phyloP scores from a whole-genome alignment of 2,329 filamentous ascomycete genomes.

The Fusarium sp. region DNA sequence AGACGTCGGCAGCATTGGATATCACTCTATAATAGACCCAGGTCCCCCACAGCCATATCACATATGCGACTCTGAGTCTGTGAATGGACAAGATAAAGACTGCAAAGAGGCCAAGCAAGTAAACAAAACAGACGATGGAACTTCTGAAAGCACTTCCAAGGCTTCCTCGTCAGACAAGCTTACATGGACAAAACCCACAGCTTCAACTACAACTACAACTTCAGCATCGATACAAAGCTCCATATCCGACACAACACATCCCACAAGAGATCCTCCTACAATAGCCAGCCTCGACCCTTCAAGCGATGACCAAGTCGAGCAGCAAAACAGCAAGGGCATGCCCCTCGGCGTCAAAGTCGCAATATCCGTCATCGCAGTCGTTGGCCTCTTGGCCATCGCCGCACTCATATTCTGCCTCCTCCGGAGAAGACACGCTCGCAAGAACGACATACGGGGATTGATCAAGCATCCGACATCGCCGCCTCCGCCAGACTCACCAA shows the following conservation, averaged over 20 bases:
- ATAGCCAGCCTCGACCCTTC: constrained; percentile 26
- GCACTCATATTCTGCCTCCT: constrained; percentile 53
- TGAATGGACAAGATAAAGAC: constrained; percentile 9
- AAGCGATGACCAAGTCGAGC: constrained; percentile 1
- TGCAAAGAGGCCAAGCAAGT: constrained; percentile 26
- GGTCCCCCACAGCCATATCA: constrained; percentile 43
- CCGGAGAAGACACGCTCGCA: constrained; percentile 42
- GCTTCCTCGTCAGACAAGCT: neutral
- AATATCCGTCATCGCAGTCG: constrained; percentile 56
- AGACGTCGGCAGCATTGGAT: constrained; percentile 40
- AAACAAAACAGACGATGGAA: constrained; percentile 1
- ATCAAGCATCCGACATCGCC: constrained; percentile 42
- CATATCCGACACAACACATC: constrained; percentile 30
- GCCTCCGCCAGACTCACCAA: constrained; percentile 51
- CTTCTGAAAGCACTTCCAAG: neutral
- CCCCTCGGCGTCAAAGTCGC: constrained; percentile 57
- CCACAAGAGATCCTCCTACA: constrained; percentile 36
- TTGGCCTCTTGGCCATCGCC: constrained; percentile 53
- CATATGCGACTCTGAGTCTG: constrained; percentile 35
- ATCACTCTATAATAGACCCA: constrained; percentile 41
- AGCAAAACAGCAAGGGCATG: constrained; percentile 38
- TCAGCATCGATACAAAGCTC: constrained; percentile 16
- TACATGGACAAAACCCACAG: constrained; percentile 1
- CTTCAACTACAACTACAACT: constrained; percentile 2
- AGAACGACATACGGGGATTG: constrained; percentile 17